These are phyloP conservation scores for Mycena kentingensis DNA, from an alignment of 768 basidiomycete genomes.

Conservation along the genomic window DNA sequence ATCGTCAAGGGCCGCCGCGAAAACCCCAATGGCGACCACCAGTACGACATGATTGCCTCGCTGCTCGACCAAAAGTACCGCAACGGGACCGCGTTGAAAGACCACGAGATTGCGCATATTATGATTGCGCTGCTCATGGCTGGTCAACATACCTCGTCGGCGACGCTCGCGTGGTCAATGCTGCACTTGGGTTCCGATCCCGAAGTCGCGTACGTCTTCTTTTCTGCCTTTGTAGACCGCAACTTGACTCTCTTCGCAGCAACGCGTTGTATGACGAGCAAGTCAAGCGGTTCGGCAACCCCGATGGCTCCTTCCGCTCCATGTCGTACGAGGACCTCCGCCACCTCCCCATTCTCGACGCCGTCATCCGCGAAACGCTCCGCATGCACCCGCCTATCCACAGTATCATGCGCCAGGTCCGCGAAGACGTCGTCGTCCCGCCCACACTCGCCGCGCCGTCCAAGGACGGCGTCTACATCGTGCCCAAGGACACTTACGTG, in stretches of 20 bases:
- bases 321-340: constrained; percentile 88
- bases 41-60: constrained; percentile 91
- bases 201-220: constrained; percentile 65
- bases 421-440: constrained; percentile 82
- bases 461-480: constrained; percentile 72
- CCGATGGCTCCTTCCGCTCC: constrained; percentile 77
- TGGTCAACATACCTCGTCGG: constrained; percentile 96
- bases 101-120: constrained; percentile 95
- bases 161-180: constrained; percentile 87
- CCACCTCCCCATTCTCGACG: constrained; percentile 79
- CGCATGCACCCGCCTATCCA: constrained; percentile 95
- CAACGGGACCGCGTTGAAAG: constrained; percentile 71
- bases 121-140: constrained; percentile 99
- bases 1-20: constrained; percentile 78
- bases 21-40: constrained; percentile 55
- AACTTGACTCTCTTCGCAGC: constrained; percentile 39
- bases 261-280: constrained; percentile 90
- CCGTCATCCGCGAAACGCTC: constrained; percentile 91
- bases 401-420: constrained; percentile 91
- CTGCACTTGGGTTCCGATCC: constrained; percentile 81
- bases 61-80: constrained; percentile 85
- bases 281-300: constrained; percentile 72
- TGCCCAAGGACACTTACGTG: constrained; percentile 89
- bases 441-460: constrained; percentile 76
- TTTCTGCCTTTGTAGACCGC: neutral